Base-by-base conservation (phyloP, 2,329 filamentous ascomycete species). In the Byssothecium circinans region DNA sequence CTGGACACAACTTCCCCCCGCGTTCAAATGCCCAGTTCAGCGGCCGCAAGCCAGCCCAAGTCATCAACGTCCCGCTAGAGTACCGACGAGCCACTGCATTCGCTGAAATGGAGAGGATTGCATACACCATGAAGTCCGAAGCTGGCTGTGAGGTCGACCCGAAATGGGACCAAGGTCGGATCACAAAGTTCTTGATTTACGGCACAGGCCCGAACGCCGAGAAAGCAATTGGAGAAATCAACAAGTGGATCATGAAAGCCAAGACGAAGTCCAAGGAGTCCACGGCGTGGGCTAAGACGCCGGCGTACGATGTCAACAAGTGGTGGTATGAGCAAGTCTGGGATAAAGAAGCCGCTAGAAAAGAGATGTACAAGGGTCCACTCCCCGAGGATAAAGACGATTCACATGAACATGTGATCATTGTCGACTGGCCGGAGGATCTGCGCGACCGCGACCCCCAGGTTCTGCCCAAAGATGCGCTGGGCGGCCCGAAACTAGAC, bases 401-500 rank as follows among this genome's bases (percentile, higher is more conserved):
- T 17, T 23, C 49, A 25, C 5, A 54, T n/a, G 4, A 3, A 14
- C 41, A 22, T 3, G 34, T 64, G 57, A 36, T 52, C 7, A 41
- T 46, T 4, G 42, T 64, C 0, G 40, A 47, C 23, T 69, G 67
- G 67, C 61, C 64, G 1, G 32, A 50, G 6, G 54, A 64, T 15
- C 47, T 67, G 1, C 29, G 36, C 20, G 47, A 49, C n/a, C 12
- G 51, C 6, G 22, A 45, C 1, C 14, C 25, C 8, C 2, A 10
- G 2, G 39, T 61, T 11, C 53, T 49, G 3, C 64, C 64, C n/a
- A 51, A 56, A 22, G 55, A 61, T 39, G 57, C 47, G 1, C 66
- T 71, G 29, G 62, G 64, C 5, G 62, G 64, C 5, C 50, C 53
- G 41, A 61, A 59, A 29, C 55, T 69, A 2, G 61, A 65, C 48